phyloP scores from a whole-genome alignment of 768 basidiomycete species.

The Coprinopsis cinerea region DNA sequence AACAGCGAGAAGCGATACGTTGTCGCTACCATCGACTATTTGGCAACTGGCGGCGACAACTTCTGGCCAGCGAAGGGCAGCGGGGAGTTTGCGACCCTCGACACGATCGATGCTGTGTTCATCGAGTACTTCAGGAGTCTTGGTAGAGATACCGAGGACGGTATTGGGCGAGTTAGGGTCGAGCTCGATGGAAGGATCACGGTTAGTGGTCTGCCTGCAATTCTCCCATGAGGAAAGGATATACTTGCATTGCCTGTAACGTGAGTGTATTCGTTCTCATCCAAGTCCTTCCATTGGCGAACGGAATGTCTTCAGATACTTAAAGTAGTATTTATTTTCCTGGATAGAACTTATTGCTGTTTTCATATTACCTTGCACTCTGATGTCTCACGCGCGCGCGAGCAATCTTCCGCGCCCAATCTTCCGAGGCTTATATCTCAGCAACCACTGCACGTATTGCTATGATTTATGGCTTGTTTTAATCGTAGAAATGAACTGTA shows the following conservation, averaged over 20 bases:
- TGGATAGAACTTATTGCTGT: no score
- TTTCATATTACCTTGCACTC: no score
- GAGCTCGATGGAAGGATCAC: conserved; percentile 16
- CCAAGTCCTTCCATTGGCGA: background rate
- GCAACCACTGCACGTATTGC: no score
- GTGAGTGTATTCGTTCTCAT: background rate
- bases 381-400: no score
- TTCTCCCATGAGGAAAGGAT: background rate
- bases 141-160: conserved; percentile 2
- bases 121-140: conserved; percentile 23
- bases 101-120: conserved; percentile 28
- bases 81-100: conserved; percentile 22
- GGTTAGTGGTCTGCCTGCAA: no score
- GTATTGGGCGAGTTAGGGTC: conserved; percentile 12
- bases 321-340: no score
- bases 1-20: conserved; percentile 16
- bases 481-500: no score
- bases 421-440: no score
- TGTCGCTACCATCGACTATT: conserved; percentile 28
- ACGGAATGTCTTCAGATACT: no score
- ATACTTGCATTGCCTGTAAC: conserved; percentile 16
- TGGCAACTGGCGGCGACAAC: conserved; percentile 31
- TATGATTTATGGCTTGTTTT: no score
- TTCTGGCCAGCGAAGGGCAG: conserved; percentile 23
- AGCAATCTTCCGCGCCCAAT: no score